Base-by-base conservation (phyloP, 1,284 basidiomycete species). In the Heliocybe sulcata region DNA sequence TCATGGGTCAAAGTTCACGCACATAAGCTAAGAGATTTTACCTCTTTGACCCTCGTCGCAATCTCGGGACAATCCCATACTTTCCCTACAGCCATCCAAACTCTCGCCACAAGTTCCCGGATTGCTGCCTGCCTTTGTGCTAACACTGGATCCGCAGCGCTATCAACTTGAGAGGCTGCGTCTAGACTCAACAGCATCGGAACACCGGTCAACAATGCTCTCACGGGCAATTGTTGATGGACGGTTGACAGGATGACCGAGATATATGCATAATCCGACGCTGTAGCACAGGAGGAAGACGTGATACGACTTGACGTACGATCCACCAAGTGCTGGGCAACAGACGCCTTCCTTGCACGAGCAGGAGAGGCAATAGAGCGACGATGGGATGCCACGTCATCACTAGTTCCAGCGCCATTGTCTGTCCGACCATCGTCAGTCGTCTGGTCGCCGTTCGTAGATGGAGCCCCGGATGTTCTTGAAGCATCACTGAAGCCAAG, bases 151-250 rank as follows among this genome's bases (percentile, higher is more conserved):
- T 80, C 75, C 27, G 67, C 67, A 9, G 66, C 63, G 16, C 72
- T 71, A 27, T 77, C 79, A 56, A 64, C 70, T 61, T 63, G 71
- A 1, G 80, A 77, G 35, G 82, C 80, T 4, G 66, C 69, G 60
- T 92, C 85, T 38, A 98, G 69, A 0, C 90, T 84, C 29, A 93
- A 66, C 35, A 98, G 70, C 87, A 96, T 94, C 1, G 95, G 94
- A 31, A 92, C 74, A 27, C 90, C 86, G 0, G 87, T 84, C 20
- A 94, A 69, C 35, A 96, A 65, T 1, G 87, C 87, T 23, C 87
- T 80, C 26, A 87, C 71, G 0, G 94, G 92, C 16, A 88, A 67
- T 42, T 86, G 77, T 53, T 83, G 75, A 51, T 93, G 85, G 14
- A 91, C 73, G 2, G 80, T 79, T 16, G 75, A 77, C 27, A 98